phyloP scores from a whole-genome alignment of 164 flowering plant species.

The Vitis riparia region DNA sequence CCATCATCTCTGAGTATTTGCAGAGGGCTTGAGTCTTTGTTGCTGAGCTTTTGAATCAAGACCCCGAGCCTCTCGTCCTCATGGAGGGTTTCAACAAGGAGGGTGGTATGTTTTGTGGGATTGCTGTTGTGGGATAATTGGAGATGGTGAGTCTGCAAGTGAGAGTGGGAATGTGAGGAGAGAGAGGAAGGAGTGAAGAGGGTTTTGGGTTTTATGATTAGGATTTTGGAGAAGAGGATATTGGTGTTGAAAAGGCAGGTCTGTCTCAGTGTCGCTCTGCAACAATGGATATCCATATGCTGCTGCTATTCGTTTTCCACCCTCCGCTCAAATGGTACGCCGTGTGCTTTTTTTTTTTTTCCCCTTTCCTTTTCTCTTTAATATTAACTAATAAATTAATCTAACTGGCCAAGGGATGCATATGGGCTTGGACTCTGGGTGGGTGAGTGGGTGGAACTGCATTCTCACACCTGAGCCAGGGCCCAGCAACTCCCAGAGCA shows the following conservation, averaged over 20 bases:
- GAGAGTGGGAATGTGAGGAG: slow-evolving; percentile 4
- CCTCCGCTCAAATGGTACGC: no score
- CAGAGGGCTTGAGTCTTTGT: slow-evolving; percentile 31
- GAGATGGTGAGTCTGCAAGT: slow-evolving; percentile 8
- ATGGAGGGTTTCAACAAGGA: slow-evolving; percentile 34
- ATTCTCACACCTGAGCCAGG: no score
- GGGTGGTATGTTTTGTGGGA: slow-evolving; percentile 25
- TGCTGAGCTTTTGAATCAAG: slow-evolving; percentile 35
- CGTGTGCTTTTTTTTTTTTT: no score
- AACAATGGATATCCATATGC: neutral
- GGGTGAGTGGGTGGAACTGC: no score
- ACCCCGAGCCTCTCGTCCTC: slow-evolving; percentile 31
- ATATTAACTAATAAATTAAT: no score
- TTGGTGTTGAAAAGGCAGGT: neutral
- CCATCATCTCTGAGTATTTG: slow-evolving; percentile 47
- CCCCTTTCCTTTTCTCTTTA: no score
- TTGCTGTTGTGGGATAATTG: neutral
- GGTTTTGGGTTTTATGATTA: slow-evolving; percentile 8
- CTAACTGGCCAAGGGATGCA: no score
- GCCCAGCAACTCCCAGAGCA: no score
- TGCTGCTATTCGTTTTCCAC: no score
- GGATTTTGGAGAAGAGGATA: slow-evolving; percentile 1
- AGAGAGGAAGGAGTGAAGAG: neutral
- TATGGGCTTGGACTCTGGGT: no score
- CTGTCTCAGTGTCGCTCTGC: no score